phyloP scores from a whole-genome alignment of 1,284 basidiomycete species.

The Cutaneotrichosporon daszewskae region DNA sequence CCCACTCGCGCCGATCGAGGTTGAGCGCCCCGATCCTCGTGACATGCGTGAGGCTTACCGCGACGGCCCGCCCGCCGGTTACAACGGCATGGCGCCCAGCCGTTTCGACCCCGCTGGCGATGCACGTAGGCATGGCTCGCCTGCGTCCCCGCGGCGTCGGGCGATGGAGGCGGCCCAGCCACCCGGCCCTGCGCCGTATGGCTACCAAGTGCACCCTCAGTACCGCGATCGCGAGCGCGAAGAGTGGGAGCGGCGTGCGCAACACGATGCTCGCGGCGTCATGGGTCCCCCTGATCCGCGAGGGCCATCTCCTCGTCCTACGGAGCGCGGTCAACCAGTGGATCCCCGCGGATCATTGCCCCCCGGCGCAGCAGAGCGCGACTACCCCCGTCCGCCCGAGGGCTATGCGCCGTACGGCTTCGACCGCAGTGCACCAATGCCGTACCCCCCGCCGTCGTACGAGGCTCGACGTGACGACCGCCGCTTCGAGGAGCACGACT shows the following conservation, averaged over 20 bases:
- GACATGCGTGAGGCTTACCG: slow-evolving; percentile 18
- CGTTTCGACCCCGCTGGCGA: slow-evolving; percentile 34
- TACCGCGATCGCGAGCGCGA: slow-evolving; percentile 32
- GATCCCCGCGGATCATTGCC: slow-evolving; percentile 16
- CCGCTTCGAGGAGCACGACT: slow-evolving; percentile 9
- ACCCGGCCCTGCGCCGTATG: neutral
- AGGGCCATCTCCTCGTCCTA: slow-evolving; percentile 33
- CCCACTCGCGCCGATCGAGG: slow-evolving; percentile 74
- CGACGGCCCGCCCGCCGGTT: slow-evolving; percentile 13
- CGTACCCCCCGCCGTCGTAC: slow-evolving; percentile 9
- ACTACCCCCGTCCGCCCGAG: slow-evolving; percentile 17
- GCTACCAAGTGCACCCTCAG: slow-evolving; percentile 10
- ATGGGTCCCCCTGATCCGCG: slow-evolving; percentile 22
- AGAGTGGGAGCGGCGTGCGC: slow-evolving; percentile 42
- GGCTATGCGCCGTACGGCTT: slow-evolving; percentile 19
- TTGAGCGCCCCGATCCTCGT: slow-evolving; percentile 55
- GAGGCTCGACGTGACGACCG: slow-evolving; percentile 9
- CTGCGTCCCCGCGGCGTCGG: slow-evolving; percentile 33
- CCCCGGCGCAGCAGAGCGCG: slow-evolving; percentile 5
- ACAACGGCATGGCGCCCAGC: slow-evolving; percentile 1
- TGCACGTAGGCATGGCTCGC: slow-evolving; percentile 27
- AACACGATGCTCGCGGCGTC: slow-evolving; percentile 32
- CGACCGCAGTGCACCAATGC: slow-evolving; percentile 13
- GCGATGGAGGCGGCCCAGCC: neutral
- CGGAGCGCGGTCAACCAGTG: slow-evolving; percentile 19